phyloP scores from a whole-genome alignment of 371 early-diverging fungal species.

The Lichtheimia ornata region DNA sequence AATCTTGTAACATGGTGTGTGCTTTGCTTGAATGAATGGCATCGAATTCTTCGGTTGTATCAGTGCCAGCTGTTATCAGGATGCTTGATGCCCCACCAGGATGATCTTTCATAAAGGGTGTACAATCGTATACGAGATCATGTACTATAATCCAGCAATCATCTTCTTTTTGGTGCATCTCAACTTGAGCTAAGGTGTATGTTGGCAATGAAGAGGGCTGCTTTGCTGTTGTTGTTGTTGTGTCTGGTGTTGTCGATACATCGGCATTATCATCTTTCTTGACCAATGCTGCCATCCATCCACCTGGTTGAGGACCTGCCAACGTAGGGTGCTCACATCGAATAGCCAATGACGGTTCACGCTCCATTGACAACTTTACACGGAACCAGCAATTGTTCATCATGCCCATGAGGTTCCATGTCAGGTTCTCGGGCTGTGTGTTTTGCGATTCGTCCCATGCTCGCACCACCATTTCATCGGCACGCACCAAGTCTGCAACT shows the following conservation, averaged over 20 bases:
- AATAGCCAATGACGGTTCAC: slow-evolving; percentile 26
- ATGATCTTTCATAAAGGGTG: slow-evolving; percentile 82
- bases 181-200: slow-evolving; percentile 66
- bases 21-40: slow-evolving; percentile 85
- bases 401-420: slow-evolving; percentile 86
- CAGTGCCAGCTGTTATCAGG: slow-evolving; percentile 65
- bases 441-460: slow-evolving; percentile 78
- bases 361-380: slow-evolving; percentile 42
- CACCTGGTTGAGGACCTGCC: slow-evolving; percentile 39
- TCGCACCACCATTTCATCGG: slow-evolving; percentile 61
- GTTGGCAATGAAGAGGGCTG: slow-evolving; percentile 3
- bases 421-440: slow-evolving; percentile 71
- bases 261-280: background rate
- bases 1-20: slow-evolving; percentile 63
- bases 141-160: slow-evolving; percentile 86
- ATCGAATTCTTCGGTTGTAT: slow-evolving; percentile 87
- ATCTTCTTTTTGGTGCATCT: slow-evolving; percentile 64
- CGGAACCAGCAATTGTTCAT: slow-evolving; percentile 80
- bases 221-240: background rate
- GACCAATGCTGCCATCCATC: slow-evolving; percentile 44
- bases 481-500: slow-evolving; percentile 46
- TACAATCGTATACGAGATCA: slow-evolving; percentile 87
- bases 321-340: slow-evolving; percentile 57
- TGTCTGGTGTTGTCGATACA: background rate
- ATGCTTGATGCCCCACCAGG: slow-evolving; percentile 86